Percentiles rank a stretch among this genome's conserved stretches.
Evolutionary conservation across 2,329 filamentous ascomycete genomes (phyloP).

Genomic region (Iodosphaeria phyllophila): DNA sequence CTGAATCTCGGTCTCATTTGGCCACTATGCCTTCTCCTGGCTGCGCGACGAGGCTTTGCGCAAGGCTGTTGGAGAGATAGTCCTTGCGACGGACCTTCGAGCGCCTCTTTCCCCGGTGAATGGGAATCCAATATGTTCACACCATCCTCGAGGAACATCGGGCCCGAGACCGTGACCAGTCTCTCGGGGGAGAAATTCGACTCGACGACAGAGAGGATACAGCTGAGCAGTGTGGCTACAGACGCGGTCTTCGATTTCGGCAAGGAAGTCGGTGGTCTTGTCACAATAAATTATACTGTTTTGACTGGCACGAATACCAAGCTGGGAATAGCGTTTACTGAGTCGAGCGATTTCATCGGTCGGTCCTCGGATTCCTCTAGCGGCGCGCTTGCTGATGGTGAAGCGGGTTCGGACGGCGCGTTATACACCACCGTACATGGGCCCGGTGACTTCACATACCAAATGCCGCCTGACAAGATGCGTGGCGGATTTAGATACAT

Average conservation of each 20-base stretch:
- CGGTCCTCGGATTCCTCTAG: conserved; percentile 21
- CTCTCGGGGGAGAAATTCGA: conserved; percentile 4
- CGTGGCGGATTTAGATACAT: conserved; percentile 25
- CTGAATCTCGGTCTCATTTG: neutral
- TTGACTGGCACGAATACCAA: conserved; percentile 9
- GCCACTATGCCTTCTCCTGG: neutral
- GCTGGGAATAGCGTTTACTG: conserved; percentile 22
- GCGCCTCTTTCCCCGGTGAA: conserved; percentile 31
- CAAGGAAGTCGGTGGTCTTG: conserved; percentile 11
- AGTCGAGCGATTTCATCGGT: conserved; percentile 21
- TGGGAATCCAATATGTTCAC: conserved; percentile 42
- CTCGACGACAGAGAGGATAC: conserved; percentile 3
- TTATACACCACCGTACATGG: conserved; percentile 17
- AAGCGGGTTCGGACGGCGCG: conserved; percentile 15
- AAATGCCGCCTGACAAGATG: conserved; percentile 17
- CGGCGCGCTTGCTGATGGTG: too few relatives aligned
- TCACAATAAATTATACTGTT: conserved; percentile 9
- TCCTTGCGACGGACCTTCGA: conserved; percentile 27
- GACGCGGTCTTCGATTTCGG: conserved; percentile 11
- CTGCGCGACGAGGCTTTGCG: conserved; percentile 2
- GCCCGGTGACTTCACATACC: conserved; percentile 14
- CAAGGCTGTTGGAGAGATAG: conserved; percentile 34
- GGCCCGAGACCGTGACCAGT: conserved; percentile 22
- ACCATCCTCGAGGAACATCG: conserved; percentile 28
- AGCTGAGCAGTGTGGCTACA: conserved; percentile 4